These are phyloP conservation scores for Aspergillus steynii DNA, from an alignment of 495 filamentous ascomycete genomes.

Conservation along the genomic window DNA sequence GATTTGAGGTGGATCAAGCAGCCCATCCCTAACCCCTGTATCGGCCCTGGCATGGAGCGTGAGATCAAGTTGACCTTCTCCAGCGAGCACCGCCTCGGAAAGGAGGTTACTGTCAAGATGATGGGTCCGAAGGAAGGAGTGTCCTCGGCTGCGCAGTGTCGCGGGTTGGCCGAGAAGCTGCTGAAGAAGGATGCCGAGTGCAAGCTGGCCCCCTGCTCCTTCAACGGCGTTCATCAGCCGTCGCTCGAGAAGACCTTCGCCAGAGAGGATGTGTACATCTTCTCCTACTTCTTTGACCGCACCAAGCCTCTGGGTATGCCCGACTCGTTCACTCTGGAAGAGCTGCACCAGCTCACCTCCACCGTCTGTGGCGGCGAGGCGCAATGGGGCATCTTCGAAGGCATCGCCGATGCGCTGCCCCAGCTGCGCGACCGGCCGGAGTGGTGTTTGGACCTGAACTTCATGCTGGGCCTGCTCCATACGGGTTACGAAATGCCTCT, in stretches of 20 bases:
- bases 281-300: conserved; percentile 97
- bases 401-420: conserved; percentile 65
- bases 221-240: conserved; percentile 95
- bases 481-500: conserved; percentile 98
- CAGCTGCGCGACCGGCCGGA: conserved; percentile 81
- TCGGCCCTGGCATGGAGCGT: conserved; percentile 73
- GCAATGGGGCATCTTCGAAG: conserved; percentile 75
- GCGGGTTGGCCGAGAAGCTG: conserved; percentile 83
- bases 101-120: conserved; percentile 72
- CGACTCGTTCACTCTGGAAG: conserved; percentile 84
- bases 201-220: conserved; percentile 85
- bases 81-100: conserved; percentile 60
- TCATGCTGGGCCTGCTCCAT: conserved; percentile 88
- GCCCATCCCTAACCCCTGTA: conserved; percentile 85
- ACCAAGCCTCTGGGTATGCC: conserved; percentile 92
- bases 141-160: conserved; percentile 80
- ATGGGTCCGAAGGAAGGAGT: conserved; percentile 67
- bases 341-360: conserved; percentile 78
- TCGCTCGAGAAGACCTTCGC: conserved; percentile 90
- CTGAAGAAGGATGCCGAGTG: conserved; percentile 85
- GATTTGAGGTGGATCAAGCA: conserved; percentile 57
- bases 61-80: conserved; percentile 67
- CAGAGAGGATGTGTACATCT: conserved; percentile 89
- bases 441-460: conserved; percentile 91
- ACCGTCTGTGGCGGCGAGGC: conserved; percentile 80